phyloP scores from a whole-genome alignment of 2,329 filamentous ascomycete genomes.

The Pseudogymnoascus pannorum region DNA sequence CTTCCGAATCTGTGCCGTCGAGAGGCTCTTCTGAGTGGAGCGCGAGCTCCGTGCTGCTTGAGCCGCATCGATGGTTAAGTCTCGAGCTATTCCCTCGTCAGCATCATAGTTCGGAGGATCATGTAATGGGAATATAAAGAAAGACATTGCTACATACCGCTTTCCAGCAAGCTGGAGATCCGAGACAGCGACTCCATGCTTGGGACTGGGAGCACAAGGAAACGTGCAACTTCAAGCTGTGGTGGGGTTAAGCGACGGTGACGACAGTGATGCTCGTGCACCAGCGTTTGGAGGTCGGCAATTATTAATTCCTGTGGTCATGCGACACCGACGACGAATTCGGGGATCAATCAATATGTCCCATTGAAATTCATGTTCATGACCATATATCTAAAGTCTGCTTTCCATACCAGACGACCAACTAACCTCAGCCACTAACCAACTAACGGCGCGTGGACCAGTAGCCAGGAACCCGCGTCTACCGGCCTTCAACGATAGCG shows the following conservation, averaged over 20 bases:
- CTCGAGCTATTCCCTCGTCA: conserved; percentile 58
- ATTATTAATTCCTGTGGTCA: background rate
- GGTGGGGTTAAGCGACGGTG: conserved; percentile 25
- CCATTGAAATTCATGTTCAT: background rate
- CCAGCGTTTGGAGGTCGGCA: background rate
- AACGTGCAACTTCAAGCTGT: conserved; percentile 13
- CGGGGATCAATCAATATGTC: background rate
- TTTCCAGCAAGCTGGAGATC: conserved; percentile 91
- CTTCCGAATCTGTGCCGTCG: conserved; percentile 84
- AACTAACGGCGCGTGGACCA: background rate
- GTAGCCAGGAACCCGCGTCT: background rate
- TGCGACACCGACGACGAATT: background rate
- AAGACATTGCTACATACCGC: conserved; percentile 52
- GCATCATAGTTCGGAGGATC: background rate
- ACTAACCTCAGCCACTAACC: background rate
- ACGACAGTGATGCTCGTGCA: conserved; percentile 9
- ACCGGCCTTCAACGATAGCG: background rate
- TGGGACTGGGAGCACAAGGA: background rate
- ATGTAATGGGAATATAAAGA: background rate
- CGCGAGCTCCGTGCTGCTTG: conserved; percentile 69
- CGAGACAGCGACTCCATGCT: conserved; percentile 91
- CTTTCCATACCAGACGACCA: background rate
- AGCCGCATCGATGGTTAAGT: conserved; percentile 94
- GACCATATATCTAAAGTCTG: background rate
- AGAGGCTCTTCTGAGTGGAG: conserved; percentile 56